A percentile compares a stretch with the other conserved stretches of the same genome.
These are phyloP conservation scores for Dalbergia oliveri DNA, from an alignment of 306 rosid species.

Conservation along the genomic window DNA sequence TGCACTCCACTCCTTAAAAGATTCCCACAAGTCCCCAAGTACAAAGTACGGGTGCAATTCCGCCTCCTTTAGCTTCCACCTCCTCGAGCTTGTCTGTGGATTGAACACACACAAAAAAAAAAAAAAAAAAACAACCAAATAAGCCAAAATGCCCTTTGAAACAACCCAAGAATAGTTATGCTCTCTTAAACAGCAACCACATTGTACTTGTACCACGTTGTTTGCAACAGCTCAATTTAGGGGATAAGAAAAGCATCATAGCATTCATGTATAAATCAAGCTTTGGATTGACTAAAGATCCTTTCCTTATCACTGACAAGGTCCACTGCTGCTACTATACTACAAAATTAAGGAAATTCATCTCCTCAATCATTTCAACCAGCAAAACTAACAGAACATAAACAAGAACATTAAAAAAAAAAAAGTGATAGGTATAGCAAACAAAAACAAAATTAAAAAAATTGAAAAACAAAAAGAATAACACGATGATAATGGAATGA, in stretches of 20 bases:
- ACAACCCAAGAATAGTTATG: conserved; percentile 19
- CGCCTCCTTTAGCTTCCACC: conserved; percentile 63
- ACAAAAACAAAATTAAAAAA: neutral
- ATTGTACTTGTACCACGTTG: conserved; percentile 1
- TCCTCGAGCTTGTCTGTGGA: conserved; percentile 63
- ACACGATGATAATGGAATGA: neutral
- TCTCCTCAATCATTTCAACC: neutral
- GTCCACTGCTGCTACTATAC: conserved; percentile 31
- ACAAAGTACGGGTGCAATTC: conserved; percentile 77
- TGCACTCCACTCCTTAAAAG: conserved; percentile 91
- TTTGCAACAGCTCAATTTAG: conserved; percentile 30
- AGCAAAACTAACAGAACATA: neutral
- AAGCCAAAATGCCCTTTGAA: conserved; percentile 15
- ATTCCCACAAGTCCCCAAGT: conserved; percentile 91
- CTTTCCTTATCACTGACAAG: conserved; percentile 15
- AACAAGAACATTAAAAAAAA: neutral
- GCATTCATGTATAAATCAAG: conserved; percentile 31
- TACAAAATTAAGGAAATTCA: conserved; percentile 24
- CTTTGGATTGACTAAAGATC: conserved; percentile 28
- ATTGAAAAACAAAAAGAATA: neutral
- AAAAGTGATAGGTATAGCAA: neutral
- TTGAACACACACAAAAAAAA: conserved; percentile 30
- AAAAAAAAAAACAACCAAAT: conserved; percentile 15
- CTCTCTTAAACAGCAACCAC: conserved; percentile 16
- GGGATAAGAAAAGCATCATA: neutral